A percentile compares a stretch with the other conserved stretches of the same genome.
Evolutionary conservation across 2,329 filamentous ascomycete species (phyloP).

Genomic region (Colletotrichum plurivorum): DNA sequence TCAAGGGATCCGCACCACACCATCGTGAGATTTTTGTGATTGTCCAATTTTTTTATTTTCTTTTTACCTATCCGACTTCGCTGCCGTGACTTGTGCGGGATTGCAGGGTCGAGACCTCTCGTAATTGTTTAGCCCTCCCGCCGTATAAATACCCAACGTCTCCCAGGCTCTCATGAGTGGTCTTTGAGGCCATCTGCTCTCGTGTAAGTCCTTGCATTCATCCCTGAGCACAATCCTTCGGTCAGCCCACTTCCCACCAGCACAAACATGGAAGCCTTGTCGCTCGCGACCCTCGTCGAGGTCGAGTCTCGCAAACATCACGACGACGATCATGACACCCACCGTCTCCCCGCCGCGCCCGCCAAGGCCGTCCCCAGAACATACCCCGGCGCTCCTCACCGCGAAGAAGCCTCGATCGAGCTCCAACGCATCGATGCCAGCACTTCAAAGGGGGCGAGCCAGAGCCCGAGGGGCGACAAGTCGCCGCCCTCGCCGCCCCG

Average conservation of each 20-base stretch:
- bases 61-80: not conserved
- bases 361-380: conserved; percentile 55
- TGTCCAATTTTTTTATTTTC: not conserved
- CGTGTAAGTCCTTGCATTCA: not conserved
- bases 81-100: not conserved
- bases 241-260: not conserved
- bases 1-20: conserved; percentile 20
- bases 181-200: not conserved
- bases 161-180: too few species aligned
- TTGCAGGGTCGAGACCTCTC: not conserved
- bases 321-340: conserved; percentile 41
- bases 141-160: too few species aligned
- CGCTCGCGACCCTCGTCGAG: conserved; percentile 51
- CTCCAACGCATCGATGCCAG: conserved; percentile 44
- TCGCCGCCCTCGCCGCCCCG: conserved; percentile 19
- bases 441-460: not conserved
- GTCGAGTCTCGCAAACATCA: conserved; percentile 46
- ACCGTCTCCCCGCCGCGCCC: conserved; percentile 47
- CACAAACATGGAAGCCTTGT: conserved; percentile 50
- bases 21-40: conserved; percentile 18
- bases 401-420: conserved; percentile 46
- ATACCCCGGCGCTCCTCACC: conserved; percentile 55
- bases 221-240: too few species aligned
- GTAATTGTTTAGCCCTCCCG: not conserved
- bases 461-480: not conserved